Evolutionary conservation across 2,329 filamentous ascomycete genomes (phyloP).

Genomic region (Monilinia fructigena): DNA sequence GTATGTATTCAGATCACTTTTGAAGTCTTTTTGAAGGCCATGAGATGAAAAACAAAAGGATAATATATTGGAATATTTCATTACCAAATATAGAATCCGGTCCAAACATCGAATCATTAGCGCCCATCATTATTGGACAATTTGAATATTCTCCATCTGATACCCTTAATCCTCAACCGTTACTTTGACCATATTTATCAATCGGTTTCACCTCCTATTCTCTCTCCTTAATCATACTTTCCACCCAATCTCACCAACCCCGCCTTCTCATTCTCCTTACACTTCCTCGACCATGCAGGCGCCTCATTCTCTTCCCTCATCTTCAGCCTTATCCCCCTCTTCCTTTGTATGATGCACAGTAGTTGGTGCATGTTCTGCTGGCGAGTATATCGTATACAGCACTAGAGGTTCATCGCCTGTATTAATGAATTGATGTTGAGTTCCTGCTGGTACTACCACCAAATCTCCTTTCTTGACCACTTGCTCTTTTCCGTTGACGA

Average conservation of each 20-base stretch:
- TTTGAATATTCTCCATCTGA: not conserved
- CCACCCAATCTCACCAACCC: slow-evolving; percentile 51
- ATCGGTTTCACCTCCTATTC: too few relatives aligned
- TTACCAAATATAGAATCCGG: not conserved
- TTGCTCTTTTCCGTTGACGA: slow-evolving; percentile 58
- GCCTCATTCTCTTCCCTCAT: slow-evolving; percentile 61
- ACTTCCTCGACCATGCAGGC: slow-evolving; percentile 56
- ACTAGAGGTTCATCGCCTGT: slow-evolving; percentile 58
- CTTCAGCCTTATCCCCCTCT: slow-evolving; percentile 61
- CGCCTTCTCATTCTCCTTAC: slow-evolving; percentile 58
- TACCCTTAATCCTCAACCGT: not conserved
- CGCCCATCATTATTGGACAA: not conserved
- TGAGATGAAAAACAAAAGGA: too few relatives aligned
- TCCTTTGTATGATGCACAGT: slow-evolving; percentile 63
- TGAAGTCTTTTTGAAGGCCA: too few relatives aligned
- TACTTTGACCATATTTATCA: too few relatives aligned
- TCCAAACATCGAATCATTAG: not conserved
- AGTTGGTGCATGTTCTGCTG: slow-evolving; percentile 59
- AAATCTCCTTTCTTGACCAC: slow-evolving; percentile 41
- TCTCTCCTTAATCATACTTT: slow-evolving; percentile 29
- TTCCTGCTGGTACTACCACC: slow-evolving; percentile 63
- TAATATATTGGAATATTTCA: not conserved
- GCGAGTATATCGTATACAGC: slow-evolving; percentile 61
- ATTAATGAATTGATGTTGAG: slow-evolving; percentile 65
- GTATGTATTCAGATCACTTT: too few relatives aligned